These are phyloP conservation scores for Rhodomyrtus psidioides DNA, from an alignment of 441 rosid genomes.

Conservation along the genomic window DNA sequence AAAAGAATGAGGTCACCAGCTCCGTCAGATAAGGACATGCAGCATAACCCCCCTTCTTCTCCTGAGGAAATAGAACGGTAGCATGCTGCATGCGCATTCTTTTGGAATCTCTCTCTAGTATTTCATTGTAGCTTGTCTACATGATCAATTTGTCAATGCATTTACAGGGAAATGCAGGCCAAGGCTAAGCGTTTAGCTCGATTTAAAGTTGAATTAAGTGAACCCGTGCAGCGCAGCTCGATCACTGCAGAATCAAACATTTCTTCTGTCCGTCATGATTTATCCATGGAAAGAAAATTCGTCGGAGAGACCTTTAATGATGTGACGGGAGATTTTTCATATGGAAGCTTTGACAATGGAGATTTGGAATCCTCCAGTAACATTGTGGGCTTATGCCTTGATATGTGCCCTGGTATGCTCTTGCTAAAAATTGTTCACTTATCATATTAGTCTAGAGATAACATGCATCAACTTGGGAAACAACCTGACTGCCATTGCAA, in stretches of 20 bases:
- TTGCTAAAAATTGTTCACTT: not conserved
- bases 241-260: slow-evolving; percentile 35
- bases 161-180: slow-evolving; percentile 81
- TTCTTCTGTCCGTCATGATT: slow-evolving; percentile 28
- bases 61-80: slow-evolving; percentile 69
- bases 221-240: slow-evolving; percentile 25
- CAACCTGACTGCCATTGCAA: not conserved
- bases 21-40: slow-evolving; percentile 32
- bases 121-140: not conserved
- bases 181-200: slow-evolving; percentile 93
- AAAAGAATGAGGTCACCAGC: slow-evolving; percentile 78
- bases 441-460: not conserved
- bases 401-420: slow-evolving; percentile 96
- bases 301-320: slow-evolving; percentile 20
- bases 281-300: slow-evolving; percentile 25
- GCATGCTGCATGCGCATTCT: slow-evolving; percentile 10
- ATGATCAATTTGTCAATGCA: not conserved
- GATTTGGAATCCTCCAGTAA: slow-evolving; percentile 45
- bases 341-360: slow-evolving; percentile 45
- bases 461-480: not conserved
- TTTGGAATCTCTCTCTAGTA: not conserved
- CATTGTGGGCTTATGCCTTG: slow-evolving; percentile 85
- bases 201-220: slow-evolving; percentile 70
- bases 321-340: slow-evolving; percentile 30
- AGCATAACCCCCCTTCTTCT: slow-evolving; percentile 25